These are phyloP conservation scores for Alternaria postmessia DNA, from an alignment of 2,329 filamentous ascomycete genomes.

Conservation along the genomic window DNA sequence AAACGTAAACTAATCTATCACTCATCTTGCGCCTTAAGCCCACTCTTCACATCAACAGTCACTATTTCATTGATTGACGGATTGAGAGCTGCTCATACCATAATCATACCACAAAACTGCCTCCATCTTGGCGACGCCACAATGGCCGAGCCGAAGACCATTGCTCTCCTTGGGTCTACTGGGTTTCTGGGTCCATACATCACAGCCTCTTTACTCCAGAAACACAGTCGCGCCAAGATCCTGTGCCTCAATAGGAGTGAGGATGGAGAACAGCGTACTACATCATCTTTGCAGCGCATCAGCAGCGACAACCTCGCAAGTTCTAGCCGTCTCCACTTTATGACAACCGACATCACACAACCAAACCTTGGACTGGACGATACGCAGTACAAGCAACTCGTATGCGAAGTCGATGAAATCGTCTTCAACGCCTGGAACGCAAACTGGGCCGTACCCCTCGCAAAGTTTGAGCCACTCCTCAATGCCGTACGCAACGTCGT, in stretches of 20 bases:
- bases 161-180: neutral
- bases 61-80: neutral
- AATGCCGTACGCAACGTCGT: neutral
- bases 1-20: neutral
- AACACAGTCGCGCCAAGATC: neutral
- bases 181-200: slow-evolving; percentile 4
- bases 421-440: slow-evolving; percentile 7
- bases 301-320: neutral
- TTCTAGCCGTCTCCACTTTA: neutral
- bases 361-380: neutral
- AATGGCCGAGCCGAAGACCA: neutral
- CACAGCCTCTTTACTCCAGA: neutral
- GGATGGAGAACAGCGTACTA: slow-evolving; percentile 4
- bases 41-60: neutral
- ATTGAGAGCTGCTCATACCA: neutral
- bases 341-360: neutral
- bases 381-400: neutral
- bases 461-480: neutral
- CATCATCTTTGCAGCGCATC: neutral
- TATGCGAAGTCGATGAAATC: neutral
- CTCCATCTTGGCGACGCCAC: neutral
- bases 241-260: slow-evolving; percentile 1
- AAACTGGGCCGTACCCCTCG: neutral
- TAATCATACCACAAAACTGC: neutral
- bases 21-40: neutral